Base-by-base conservation (phyloP, 306 rosid genomes). In the Corylus americana region DNA sequence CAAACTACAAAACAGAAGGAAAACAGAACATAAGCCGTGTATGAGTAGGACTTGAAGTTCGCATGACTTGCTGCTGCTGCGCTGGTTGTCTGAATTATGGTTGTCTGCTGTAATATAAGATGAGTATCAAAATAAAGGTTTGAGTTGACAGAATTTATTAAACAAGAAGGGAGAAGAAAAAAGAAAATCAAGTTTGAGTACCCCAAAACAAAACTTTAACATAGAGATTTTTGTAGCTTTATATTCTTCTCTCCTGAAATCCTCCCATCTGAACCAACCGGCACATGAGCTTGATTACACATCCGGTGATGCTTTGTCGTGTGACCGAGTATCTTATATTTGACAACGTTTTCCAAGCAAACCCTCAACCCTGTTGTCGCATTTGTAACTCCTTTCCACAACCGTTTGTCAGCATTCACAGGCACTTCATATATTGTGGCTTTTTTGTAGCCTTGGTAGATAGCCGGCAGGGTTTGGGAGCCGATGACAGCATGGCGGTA, bases 321-420 rank as follows among this genome's bases (percentile, higher is more conserved):
- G 69, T 9, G 54, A 12, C 70, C 2, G 42, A 82, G 17, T 76
- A 77, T 63, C 81, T 53, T 63, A 47, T 76, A 81, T 54, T 53
- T 42, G 8, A 81, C 77, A 39, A 14, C 22, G 20, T 64, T 71
- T 68, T 61, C 68, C 73, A 81, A 37, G 66, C 49, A 27, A 55
- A 80, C 71, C 64, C 27, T 55, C 20, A 80, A 45, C 16, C 18
- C 69, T 48, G 61, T 48, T 16, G 45, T 55, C 17, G 63, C 37
- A 31, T 50, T 20, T 8, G 71, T 39, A 61, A 29, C 22, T 45
- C 27, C 18, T 62, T 27, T 16, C 25, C 18, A 5, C 4, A 35
- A 49, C 14, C n/a, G 37, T n/a, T 39, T 53, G 75, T 75, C 45
- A 75, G 73, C 57, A 18, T 35, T 51, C 73, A 64, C 54, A 59